Evolutionary conservation across 352 stramenopile species (phyloP), one percentile per base, ranked within the genome.

Genomic region (Phytophthora rubi): DNA sequence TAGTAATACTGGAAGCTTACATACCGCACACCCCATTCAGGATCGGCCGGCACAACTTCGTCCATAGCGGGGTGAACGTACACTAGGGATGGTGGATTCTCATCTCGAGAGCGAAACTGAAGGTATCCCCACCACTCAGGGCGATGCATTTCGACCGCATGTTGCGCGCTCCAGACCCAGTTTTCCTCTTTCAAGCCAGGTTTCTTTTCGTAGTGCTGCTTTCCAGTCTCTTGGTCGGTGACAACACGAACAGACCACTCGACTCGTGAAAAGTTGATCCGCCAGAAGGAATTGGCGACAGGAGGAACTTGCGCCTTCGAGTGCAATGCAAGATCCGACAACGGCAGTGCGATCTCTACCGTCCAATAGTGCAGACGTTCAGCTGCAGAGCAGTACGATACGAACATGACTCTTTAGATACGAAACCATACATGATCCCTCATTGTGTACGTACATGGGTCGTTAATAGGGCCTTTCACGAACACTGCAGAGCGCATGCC

Each of bases 101-200:
- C 67, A 15, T 54, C 28, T 18, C 37, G 71, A 5, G 73, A 62
- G 0, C 73, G 76, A 62, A 98, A 96, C n/a, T 93, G 76, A 47
- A 98, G 59, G 59, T 96, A 97, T 16, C 92, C 92, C 92, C 92
- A 98, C 68, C 83, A 82, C 75, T 98, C 90, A 10, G 92, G 92
- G 13, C 86, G 79, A 74, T 98, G 92, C 92, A 98, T 98, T 37
- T 88, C 69, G 21, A 98, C 80, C 2, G 79, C 79, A 39, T 89
- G 80, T 77, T 98, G 92, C 12, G 86, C 67, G 73, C 86, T 91
- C 92, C 92, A 98, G 10, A 93, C 91, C 92, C 92, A 98, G 73
- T 97, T 98, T 21, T 90, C 78, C 52, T 93, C 88, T 1, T 44
- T 52, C 3, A 81, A 45, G 3, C 66, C 70, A 10, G 65, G 39